These are phyloP conservation scores for Actinomortierella wolfii DNA, from an alignment of 371 early-diverging fungal genomes.

Conservation along the genomic window DNA sequence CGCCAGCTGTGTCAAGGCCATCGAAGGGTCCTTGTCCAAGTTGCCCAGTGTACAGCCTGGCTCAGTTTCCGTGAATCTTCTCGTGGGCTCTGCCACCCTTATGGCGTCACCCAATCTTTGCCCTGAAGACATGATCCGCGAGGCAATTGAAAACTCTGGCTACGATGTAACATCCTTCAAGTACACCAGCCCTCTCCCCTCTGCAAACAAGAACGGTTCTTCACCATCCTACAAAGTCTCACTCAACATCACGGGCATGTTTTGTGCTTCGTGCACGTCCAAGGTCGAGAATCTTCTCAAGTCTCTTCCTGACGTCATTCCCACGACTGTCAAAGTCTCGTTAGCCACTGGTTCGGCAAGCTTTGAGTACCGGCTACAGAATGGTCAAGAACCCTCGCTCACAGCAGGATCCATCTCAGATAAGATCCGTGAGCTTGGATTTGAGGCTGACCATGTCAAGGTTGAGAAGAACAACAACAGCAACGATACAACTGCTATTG, in stretches of 20 bases:
- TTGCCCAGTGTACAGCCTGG: conserved; percentile 58
- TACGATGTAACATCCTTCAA: conserved; percentile 54
- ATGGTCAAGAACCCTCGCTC: conserved; percentile 19
- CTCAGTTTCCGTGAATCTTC: conserved; percentile 74
- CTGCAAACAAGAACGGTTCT: not conserved
- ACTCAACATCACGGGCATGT: conserved; percentile 67
- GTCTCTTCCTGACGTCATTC: conserved; percentile 46
- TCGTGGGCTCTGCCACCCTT: conserved; percentile 67
- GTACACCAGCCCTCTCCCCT: conserved; percentile 8
- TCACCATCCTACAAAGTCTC: conserved; percentile 16
- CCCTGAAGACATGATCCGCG: conserved; percentile 46
- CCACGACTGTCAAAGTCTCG: conserved; percentile 48
- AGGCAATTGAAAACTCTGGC: conserved; percentile 63
- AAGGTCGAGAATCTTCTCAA: conserved; percentile 55
- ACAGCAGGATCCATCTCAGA: conserved; percentile 46
- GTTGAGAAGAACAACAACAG: conserved; percentile 32
- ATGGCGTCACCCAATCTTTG: conserved; percentile 42
- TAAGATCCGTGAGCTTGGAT: conserved; percentile 56
- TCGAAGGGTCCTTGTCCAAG: conserved; percentile 60
- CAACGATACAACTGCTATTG: conserved; percentile 12
- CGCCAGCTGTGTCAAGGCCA: conserved; percentile 77
- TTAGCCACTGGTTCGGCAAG: conserved; percentile 52
- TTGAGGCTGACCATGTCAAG: conserved; percentile 59
- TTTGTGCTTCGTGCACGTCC: conserved; percentile 65
- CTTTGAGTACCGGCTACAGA: conserved; percentile 47